phyloP scores from a whole-genome alignment of 2,329 filamentous ascomycete genomes.

The Pezicula rhizophila region DNA sequence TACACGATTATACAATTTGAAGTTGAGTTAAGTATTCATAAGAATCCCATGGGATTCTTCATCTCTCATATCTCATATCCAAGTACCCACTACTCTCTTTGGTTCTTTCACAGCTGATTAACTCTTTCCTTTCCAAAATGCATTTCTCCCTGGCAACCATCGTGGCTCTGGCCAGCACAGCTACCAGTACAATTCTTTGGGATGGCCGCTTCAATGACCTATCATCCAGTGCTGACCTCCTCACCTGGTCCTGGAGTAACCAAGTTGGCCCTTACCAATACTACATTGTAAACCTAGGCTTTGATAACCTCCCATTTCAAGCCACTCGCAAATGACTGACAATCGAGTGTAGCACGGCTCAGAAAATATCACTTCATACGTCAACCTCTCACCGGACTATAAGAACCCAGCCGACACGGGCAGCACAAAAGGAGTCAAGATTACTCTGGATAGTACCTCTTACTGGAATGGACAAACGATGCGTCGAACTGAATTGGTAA shows the following conservation, averaged over 20 bases:
- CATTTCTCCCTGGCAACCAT: constrained; percentile 16
- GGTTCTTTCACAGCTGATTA: neutral
- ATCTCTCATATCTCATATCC: too few species aligned
- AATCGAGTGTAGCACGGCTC: constrained; percentile 45
- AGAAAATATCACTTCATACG: constrained; percentile 30
- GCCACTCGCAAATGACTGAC: neutral
- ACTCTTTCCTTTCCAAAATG: constrained; percentile 10
- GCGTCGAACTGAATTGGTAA: constrained; percentile 60
- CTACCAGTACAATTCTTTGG: constrained; percentile 48
- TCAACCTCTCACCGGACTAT: constrained; percentile 39
- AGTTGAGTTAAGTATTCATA: neutral
- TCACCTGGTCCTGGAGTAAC: constrained; percentile 61
- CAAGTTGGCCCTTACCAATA: constrained; percentile 67
- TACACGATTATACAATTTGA: too few species aligned
- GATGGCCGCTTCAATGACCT: constrained; percentile 62
- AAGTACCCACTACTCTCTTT: neutral
- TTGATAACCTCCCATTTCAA: neutral
- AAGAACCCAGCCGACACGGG: constrained; percentile 50
- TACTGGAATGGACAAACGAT: constrained; percentile 70
- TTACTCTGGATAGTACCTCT: constrained; percentile 57
- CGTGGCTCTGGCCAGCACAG: constrained; percentile 15
- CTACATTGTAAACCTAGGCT: constrained; percentile 46
- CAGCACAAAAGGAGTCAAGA: constrained; percentile 59
- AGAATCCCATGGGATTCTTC: neutral
- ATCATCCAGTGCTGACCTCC: constrained; percentile 45